phyloP scores from a whole-genome alignment of 2,329 filamentous ascomycete genomes.

The Emydomyces testavorans region DNA sequence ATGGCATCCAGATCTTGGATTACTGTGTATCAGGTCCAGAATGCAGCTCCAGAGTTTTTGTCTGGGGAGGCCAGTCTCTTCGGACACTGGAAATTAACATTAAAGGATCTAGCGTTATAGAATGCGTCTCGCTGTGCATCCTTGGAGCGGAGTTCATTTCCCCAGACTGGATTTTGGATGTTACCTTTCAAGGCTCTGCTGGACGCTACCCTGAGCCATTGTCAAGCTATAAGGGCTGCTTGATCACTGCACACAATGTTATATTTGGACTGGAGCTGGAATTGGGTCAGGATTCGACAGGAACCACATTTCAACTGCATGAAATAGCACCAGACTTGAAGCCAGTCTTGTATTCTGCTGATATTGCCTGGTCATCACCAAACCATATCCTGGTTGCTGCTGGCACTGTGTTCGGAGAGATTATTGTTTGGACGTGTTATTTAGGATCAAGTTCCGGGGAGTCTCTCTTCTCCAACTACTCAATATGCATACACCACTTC shows the following conservation, averaged over 20 bases:
- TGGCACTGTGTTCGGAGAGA: constrained; percentile 89
- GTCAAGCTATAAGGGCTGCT: constrained; percentile 38
- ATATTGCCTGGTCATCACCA: constrained; percentile 51
- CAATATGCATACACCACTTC: constrained; percentile 41
- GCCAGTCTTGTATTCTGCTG: constrained; percentile 79
- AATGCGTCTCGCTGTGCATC: constrained; percentile 19
- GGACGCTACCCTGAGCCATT: constrained; percentile 18
- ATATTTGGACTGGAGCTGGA: constrained; percentile 43
- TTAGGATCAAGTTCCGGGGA: constrained; percentile 19
- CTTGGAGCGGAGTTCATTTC: constrained; percentile 38
- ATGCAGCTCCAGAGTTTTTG: constrained; percentile 32
- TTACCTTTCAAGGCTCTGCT: constrained; percentile 38
- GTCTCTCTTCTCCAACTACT: constrained; percentile 16
- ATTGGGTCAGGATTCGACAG: constrained; percentile 17
- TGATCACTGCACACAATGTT: constrained; percentile 83
- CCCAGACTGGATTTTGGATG: constrained; percentile 70
- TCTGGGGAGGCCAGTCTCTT: constrained; percentile 60
- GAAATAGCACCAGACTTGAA: constrained; percentile 47
- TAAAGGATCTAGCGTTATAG: constrained; percentile 6
- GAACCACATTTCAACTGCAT: constrained; percentile 22
- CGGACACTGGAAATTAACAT: constrained; percentile 26
- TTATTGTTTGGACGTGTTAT: constrained; percentile 72
- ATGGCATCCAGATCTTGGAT: constrained; percentile 27
- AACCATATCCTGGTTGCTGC: constrained; percentile 62
- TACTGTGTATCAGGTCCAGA: constrained; percentile 13